A percentile compares a stretch with the other conserved stretches of the same genome.
Conservation (phyloP, 2,329 filamentous ascomycete species). For the Botrytis galanthina region DNA sequence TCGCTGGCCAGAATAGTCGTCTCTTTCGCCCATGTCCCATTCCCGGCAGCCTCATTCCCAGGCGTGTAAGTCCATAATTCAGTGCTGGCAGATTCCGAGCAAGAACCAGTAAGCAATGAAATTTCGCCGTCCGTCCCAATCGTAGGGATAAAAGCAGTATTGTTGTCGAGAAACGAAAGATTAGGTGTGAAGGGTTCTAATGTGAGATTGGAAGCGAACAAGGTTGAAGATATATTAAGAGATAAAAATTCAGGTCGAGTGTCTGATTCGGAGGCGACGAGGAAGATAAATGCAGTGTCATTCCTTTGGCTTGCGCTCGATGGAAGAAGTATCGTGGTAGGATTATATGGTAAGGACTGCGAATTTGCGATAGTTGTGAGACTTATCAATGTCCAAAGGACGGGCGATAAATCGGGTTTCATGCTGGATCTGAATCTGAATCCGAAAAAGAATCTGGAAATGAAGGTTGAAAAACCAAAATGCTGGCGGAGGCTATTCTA, state of each 20-base stretch:
- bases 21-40: constrained; percentile 55
- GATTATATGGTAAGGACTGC: constrained; percentile 68
- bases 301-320: constrained; percentile 47
- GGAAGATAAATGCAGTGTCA: constrained; percentile 67
- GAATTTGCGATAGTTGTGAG: constrained; percentile 29
- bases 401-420: constrained; percentile 26
- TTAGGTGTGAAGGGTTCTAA: constrained; percentile 52
- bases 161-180: constrained; percentile 61
- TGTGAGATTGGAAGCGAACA: constrained; percentile 49
- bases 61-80: constrained; percentile 68
- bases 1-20: constrained; percentile 39
- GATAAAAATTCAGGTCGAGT: constrained; percentile 52
- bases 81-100: constrained; percentile 52
- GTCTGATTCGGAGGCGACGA: constrained; percentile 41
- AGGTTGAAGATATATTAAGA: constrained; percentile 60
- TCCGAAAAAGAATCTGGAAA: background rate
- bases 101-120: constrained; percentile 72
- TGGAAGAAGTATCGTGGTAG: constrained; percentile 66
- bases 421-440: constrained; percentile 25
- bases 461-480: constrained; percentile 18
- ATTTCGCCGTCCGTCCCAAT: constrained; percentile 68
- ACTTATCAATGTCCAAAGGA: constrained; percentile 27
- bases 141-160: constrained; percentile 63
- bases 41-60: constrained; percentile 43
- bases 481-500: constrained; percentile 19